These are phyloP conservation scores for Gentiana dahurica DNA, from an alignment of 257 asterid genomes.

Conservation along the genomic window DNA sequence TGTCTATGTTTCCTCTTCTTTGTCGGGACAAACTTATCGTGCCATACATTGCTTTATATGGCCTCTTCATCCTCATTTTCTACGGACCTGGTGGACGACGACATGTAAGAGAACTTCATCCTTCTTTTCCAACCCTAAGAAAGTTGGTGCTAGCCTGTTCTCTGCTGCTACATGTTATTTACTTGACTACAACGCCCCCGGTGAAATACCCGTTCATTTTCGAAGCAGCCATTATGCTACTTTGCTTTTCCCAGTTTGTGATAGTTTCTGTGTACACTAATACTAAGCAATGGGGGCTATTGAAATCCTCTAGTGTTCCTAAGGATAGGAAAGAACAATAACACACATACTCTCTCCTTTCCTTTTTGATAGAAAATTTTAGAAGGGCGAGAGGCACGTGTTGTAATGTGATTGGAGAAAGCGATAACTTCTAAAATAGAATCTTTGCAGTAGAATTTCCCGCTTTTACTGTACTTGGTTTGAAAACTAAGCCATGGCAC, in stretches of 20 bases:
- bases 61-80: conserved; percentile 64
- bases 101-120: conserved; percentile 20
- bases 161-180: conserved; percentile 52
- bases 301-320: conserved; percentile 21
- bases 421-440: too few relatives aligned
- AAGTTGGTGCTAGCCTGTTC: conserved; percentile 35
- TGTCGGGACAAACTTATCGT: conserved; percentile 59
- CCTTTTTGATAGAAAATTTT: too few relatives aligned
- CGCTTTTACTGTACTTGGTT: too few relatives aligned
- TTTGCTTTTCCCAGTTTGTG: conserved; percentile 71
- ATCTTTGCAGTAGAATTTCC: too few relatives aligned
- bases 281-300: conserved; percentile 51
- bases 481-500: too few relatives aligned
- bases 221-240: conserved; percentile 83
- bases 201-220: conserved; percentile 65
- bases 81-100: conserved; percentile 45
- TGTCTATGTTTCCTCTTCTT: conserved; percentile 93
- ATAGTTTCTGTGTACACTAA: conserved; percentile 39
- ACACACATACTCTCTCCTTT: too few relatives aligned
- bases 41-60: conserved; percentile 55
- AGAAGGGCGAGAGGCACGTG: too few relatives aligned
- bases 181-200: conserved; percentile 67
- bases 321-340: conserved; percentile 37
- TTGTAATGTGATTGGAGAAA: too few relatives aligned
- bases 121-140: conserved; percentile 20